Base-by-base conservation (phyloP, 768 basidiomycete species). In the Rhodotorula paludigena region DNA sequence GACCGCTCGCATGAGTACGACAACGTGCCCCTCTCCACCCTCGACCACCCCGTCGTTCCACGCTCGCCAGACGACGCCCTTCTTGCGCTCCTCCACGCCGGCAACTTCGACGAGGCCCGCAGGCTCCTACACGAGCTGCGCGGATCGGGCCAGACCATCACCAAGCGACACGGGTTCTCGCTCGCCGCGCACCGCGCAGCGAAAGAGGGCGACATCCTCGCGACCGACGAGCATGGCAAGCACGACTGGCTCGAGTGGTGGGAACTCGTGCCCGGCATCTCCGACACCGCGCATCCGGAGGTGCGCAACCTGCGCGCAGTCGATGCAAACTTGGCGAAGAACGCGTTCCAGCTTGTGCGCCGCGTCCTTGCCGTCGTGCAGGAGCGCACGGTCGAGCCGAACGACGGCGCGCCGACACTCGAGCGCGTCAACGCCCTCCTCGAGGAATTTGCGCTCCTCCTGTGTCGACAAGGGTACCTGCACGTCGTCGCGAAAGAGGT, bases 241-340 rank as follows among this genome's bases (percentile, higher is more conserved):
- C 36, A 39, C 10, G 35, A 39, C 23, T 69, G 68, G 68, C 21
- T 64, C 14, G 36, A 53, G 33, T 69, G 68, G 68, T 69, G 63
- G 63, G 23, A 36, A 21, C 59, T 69, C 41, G 47, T 49, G 11
- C 68, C 68, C 0, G 14, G 7, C 36, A 23, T 60, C 6, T 18
- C 28, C 18, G 66, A 63, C 42, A 20, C 23, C 15, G 21, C 33
- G 25, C 10, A 36, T 23, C 16, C 1, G 5, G 48, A 32, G 3
- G 42, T 28, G 25, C 7, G 14, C n/a, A n/a, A 30, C 35, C 12
- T 63, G 5, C 28, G 47, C 2, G 25, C 2, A 8, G 42, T 5
- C 1, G 52, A 48, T 30, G 30, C 0, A 23, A 25, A 28, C 20
- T 10, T 20, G 6, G 49, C 58, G n/a, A 16, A 28, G 14, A n/a